A percentile compares a stretch with the other conserved stretches of the same genome.
Evolutionary conservation across 108 stramenopile genomes (phyloP).

Genomic region (Licmophora abbreviata): DNA sequence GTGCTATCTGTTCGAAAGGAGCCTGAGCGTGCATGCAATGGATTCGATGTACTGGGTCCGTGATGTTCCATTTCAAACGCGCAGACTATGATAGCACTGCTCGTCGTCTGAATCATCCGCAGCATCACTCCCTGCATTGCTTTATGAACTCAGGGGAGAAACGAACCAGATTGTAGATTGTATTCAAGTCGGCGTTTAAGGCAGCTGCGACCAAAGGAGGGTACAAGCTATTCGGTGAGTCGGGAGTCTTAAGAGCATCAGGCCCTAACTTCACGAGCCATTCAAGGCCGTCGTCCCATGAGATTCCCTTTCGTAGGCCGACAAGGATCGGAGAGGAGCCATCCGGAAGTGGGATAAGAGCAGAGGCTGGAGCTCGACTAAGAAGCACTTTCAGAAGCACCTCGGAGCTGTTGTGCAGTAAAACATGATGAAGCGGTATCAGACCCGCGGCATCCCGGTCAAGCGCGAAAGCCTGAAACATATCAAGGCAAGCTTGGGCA

Average conservation of each 20-base stretch:
- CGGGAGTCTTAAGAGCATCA: slow-evolving; percentile 11
- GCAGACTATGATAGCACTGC: too few species aligned
- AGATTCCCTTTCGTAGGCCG: slow-evolving; percentile 2
- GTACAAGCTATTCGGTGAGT: slow-evolving; percentile 9
- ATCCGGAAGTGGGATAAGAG: background rate
- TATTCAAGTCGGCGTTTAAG: background rate
- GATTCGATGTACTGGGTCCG: too few species aligned
- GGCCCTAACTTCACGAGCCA: slow-evolving; percentile 13
- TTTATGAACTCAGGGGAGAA: background rate
- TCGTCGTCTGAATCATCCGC: too few species aligned
- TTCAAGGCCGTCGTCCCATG: slow-evolving; percentile 9
- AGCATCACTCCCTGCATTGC: too few species aligned
- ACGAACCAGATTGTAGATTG: background rate
- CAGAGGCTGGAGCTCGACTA: slow-evolving; percentile 3
- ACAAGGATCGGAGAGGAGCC: slow-evolving; percentile 4
- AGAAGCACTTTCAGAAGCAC: slow-evolving; percentile 15
- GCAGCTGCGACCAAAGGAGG: slow-evolving; percentile 17
- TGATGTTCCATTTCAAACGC: too few species aligned
- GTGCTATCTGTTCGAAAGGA: too few species aligned
- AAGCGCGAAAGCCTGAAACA: slow-evolving; percentile 21
- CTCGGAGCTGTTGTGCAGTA: too few species aligned
- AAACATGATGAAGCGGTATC: slow-evolving; percentile 22
- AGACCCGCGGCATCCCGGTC: slow-evolving; percentile 8
- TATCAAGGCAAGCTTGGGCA: slow-evolving; percentile 10
- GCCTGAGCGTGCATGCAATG: too few species aligned